These are phyloP conservation scores for Volutella citrinella DNA, from an alignment of 2,329 filamentous ascomycete species.

Conservation along the genomic window DNA sequence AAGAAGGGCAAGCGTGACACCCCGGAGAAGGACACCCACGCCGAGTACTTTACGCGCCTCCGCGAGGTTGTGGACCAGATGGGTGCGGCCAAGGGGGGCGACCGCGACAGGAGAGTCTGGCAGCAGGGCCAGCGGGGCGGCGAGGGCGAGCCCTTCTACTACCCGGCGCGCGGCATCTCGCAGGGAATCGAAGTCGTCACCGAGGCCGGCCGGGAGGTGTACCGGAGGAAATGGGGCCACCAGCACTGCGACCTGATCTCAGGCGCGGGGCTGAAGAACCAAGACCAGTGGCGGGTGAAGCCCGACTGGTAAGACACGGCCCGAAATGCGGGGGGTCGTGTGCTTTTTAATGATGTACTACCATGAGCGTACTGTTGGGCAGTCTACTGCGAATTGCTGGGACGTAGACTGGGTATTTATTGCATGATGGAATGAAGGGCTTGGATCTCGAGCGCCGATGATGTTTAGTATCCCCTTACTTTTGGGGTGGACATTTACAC, in stretches of 20 bases:
- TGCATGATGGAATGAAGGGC: no score
- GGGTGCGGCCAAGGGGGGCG: constrained; percentile 41
- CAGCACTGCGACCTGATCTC: no score
- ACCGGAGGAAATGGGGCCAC: constrained; percentile 44
- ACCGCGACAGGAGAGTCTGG: constrained; percentile 48
- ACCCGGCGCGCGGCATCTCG: constrained; percentile 43
- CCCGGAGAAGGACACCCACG: no score
- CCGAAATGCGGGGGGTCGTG: no score
- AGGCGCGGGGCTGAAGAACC: constrained; percentile 33
- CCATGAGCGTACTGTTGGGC: no score
- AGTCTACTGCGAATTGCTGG: no score
- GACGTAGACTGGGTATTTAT: no score
- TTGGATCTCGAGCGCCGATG: no score
- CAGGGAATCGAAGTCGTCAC: constrained; percentile 42
- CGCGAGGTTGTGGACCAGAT: constrained; percentile 26
- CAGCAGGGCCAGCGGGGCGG: constrained; percentile 50
- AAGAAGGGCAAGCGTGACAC: constrained; percentile 13
- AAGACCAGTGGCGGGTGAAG: constrained; percentile 46
- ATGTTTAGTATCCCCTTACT: no score
- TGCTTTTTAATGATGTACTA: no score
- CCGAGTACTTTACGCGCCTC: no score
- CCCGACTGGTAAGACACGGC: constrained; percentile 36
- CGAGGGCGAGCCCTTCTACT: constrained; percentile 51
- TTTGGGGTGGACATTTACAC: no score
- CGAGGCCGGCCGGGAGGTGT: constrained; percentile 42